Evolutionary conservation across 1,284 basidiomycete genomes (phyloP), one percentile per base, ranked within the genome.

Genomic region (Boletus calvinii): DNA sequence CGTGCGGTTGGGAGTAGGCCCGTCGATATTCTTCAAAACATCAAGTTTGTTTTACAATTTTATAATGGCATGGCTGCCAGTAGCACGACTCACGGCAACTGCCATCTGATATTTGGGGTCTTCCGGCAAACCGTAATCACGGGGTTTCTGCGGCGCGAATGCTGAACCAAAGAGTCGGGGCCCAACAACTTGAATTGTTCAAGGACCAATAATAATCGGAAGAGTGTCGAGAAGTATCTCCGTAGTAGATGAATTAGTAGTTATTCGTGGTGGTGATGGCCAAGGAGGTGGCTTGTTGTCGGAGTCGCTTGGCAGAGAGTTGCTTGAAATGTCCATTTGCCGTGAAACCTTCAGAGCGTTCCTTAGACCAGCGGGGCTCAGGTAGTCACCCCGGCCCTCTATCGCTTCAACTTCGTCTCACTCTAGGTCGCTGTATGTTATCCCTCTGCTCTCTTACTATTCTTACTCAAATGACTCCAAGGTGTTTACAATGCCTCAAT

Each of bases 401-500:
- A 15, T 34, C 11, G 13, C 22, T 39, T 38, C 12, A 39, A 29
- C 34, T n/a, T 48, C 10, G 24, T 9, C 41, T 52, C 50, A 36
- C 42, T 41, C 36, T n/a, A 32, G n/a, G 9, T 34, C 6, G 29
- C 37, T 32, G 46, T 64, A 53, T 5, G 52, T 45, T 62, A 59
- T 37, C 18, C 22, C 12, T 34, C 6, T 20, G 15, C 40, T 36
- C 29, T 40, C 20, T 10, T 20, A 1, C 40, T 53, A 66, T 52
- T 53, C 18, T 35, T 35, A 40, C 36, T 38, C 46, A 37, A 45
- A 50, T 58, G 38, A 55, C 45, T 17, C 39, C 17, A 46, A 48
- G 31, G 31, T 32, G 26, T 36, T 17, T 12, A 20, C 18, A 22
- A 53, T 58, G 61, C 38, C 57, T 31, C 73, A 73, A 66, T 60